Percentiles rank a stretch among this genome's conserved stretches.
Conservation (phyloP, 164 flowering plant species). For the Sextonia rubra region DNA sequence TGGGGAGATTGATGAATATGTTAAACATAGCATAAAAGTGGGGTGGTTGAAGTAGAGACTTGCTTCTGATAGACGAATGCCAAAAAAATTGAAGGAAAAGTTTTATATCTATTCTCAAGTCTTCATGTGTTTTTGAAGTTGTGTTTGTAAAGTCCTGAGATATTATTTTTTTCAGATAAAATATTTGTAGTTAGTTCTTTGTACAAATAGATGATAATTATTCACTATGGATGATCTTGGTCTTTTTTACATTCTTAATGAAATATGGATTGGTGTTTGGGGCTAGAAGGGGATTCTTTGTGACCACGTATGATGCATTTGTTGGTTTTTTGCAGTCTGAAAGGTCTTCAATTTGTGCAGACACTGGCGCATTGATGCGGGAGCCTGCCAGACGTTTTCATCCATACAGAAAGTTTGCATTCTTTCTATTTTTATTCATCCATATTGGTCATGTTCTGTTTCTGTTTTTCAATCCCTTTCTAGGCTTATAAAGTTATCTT, state of each 20-base stretch:
- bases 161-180: no score
- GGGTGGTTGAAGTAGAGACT: no score
- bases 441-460: not conserved
- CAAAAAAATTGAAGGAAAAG: no score
- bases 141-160: no score
- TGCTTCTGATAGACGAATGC: no score
- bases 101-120: no score
- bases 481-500: not conserved
- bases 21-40: no score
- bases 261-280: not conserved
- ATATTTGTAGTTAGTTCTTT: no score
- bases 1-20: no score
- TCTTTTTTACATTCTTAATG: not conserved
- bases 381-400: slow-evolving; percentile 59
- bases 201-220: no score
- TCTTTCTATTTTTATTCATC: not conserved
- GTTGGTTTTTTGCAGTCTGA: slow-evolving; percentile 50
- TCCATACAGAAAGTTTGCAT: slow-evolving; percentile 50
- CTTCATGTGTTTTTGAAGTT: no score
- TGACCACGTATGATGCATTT: not conserved
- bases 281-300: not conserved
- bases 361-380: slow-evolving; percentile 79
- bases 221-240: no score
- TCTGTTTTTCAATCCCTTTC: not conserved
- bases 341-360: slow-evolving; percentile 81